A percentile compares a stretch with the other conserved stretches of the same genome.
phyloP scores from a whole-genome alignment of 352 stramenopile species.

The Thraustochytrium striatum region DNA sequence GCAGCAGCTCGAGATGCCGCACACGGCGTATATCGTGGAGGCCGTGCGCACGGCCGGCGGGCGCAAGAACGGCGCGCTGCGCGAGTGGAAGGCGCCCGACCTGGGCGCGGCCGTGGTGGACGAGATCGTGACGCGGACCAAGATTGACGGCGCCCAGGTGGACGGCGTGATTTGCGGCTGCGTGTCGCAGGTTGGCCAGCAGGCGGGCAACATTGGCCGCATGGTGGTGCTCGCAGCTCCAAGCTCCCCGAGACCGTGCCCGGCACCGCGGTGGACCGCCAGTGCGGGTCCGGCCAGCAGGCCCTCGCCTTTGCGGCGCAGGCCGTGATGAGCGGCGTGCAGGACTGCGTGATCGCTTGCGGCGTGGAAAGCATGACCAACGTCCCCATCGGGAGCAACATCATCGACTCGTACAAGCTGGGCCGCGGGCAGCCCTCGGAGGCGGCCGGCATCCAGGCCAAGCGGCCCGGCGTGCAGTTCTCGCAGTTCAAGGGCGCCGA shows the following conservation, averaged over 20 bases:
- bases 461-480: constrained; percentile 41
- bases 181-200: constrained; percentile 50
- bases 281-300: constrained; percentile 53
- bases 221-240: constrained; percentile 51
- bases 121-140: constrained; percentile 48
- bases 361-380: constrained; percentile 68
- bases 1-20: constrained; percentile 26
- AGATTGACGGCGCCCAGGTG: constrained; percentile 48
- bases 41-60: constrained; percentile 50
- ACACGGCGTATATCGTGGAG: constrained; percentile 53
- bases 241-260: constrained; percentile 52
- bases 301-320: constrained; percentile 53
- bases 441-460: constrained; percentile 52
- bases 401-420: constrained; percentile 47
- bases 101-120: constrained; percentile 48
- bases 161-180: constrained; percentile 55
- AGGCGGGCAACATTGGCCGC: constrained; percentile 53
- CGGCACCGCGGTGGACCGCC: constrained; percentile 51
- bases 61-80: constrained; percentile 50
- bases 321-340: constrained; percentile 57
- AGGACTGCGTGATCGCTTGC: constrained; percentile 65
- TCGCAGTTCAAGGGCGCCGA: constrained; percentile 69
- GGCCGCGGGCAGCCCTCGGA: constrained; percentile 47
- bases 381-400: constrained; percentile 60
- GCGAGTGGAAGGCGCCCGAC: constrained; percentile 46